These are phyloP conservation scores for Coemansia sp. DNA, from an alignment of 192 early-diverging fungal genomes.

Conservation along the genomic window DNA sequence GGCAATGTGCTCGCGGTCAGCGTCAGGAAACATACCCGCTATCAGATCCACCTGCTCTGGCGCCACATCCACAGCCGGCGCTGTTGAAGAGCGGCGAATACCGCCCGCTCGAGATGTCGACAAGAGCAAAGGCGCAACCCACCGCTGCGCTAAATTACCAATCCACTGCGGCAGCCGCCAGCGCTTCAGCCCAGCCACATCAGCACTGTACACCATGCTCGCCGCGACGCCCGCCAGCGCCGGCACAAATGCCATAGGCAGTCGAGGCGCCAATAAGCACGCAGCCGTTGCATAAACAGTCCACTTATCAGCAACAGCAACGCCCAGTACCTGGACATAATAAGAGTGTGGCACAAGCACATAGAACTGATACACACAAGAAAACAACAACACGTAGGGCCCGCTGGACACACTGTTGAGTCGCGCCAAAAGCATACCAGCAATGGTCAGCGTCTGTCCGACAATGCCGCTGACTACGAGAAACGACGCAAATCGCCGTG, in stretches of 20 bases:
- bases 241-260: constrained; percentile 2
- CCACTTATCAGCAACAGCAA: constrained; percentile 23
- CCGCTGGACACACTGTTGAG: constrained; percentile 1
- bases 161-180: constrained; percentile 28
- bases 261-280: not conserved
- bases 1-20: not conserved
- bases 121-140: constrained; percentile 3
- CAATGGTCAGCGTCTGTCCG: constrained; percentile 12
- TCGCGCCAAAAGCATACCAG: not conserved
- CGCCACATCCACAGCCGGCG: not conserved
- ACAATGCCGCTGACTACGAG: constrained; percentile 20
- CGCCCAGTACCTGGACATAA: constrained; percentile 6
- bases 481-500: constrained; percentile 29
- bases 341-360: constrained; percentile 9
- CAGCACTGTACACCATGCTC: constrained; percentile 17
- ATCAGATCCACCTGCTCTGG: not conserved
- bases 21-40: constrained; percentile 3
- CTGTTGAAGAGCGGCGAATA: not conserved
- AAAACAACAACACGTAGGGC: constrained; percentile 21
- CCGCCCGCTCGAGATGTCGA: not conserved
- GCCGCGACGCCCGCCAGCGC: constrained; percentile 21
- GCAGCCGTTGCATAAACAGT: constrained; percentile 8
- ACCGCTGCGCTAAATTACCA: not conserved
- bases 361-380: constrained; percentile 22
- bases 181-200: constrained; percentile 21